A percentile compares a stretch with the other conserved stretches of the same genome.
These are phyloP conservation scores for Lentinula sp. DNA, from an alignment of 768 basidiomycete species.

Conservation along the genomic window DNA sequence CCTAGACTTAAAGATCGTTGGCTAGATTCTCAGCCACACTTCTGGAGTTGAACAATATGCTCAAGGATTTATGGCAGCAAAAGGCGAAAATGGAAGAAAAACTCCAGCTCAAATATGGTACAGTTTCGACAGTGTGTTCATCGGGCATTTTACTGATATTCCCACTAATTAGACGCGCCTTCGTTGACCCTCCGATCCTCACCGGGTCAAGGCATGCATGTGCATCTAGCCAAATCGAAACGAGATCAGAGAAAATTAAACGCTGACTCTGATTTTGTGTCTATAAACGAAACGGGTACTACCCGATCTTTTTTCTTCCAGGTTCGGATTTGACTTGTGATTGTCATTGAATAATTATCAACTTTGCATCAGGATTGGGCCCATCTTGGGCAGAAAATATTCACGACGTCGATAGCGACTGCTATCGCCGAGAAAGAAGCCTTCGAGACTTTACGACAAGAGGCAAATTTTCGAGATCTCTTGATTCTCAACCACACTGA, in stretches of 20 bases:
- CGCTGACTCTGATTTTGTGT: constrained; percentile 43
- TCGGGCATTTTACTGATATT: neutral
- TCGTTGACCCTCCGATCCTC: constrained; percentile 70
- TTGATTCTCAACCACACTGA: neutral
- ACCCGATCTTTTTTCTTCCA: constrained; percentile 67
- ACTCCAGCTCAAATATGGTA: constrained; percentile 52
- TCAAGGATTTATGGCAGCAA: constrained; percentile 9
- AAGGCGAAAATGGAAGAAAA: constrained; percentile 48
- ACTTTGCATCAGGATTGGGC: constrained; percentile 57
- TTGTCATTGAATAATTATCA: neutral
- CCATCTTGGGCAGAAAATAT: constrained; percentile 60
- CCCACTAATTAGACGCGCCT: constrained; percentile 44
- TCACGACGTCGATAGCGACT: constrained; percentile 50
- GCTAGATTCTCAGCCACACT: neutral
- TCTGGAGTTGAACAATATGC: neutral
- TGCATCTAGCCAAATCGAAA: constrained; percentile 63
- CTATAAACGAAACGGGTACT: constrained; percentile 54
- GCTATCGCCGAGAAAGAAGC: constrained; percentile 61
- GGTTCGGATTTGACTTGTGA: constrained; percentile 25
- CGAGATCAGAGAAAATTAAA: constrained; percentile 51
- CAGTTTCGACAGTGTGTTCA: constrained; percentile 7
- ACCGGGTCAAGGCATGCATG: constrained; percentile 64
- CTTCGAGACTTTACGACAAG: constrained; percentile 60
- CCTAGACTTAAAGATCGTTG: neutral
- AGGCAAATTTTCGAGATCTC: constrained; percentile 34